phyloP scores from a whole-genome alignment of 495 filamentous ascomycete species.

The Trichoderma parareesei region DNA sequence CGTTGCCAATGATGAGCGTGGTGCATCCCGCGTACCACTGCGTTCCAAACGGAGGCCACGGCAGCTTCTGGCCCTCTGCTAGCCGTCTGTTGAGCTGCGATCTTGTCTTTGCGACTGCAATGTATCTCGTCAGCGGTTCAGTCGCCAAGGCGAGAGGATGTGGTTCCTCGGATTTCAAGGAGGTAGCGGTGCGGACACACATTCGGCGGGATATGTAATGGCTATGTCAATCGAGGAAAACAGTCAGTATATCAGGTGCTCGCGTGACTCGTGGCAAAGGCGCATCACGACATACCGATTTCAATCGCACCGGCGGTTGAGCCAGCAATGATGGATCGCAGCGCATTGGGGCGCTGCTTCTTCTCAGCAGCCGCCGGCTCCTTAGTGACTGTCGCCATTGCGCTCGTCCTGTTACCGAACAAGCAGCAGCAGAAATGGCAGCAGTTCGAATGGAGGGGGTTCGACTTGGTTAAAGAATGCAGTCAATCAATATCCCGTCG shows the following conservation, averaged over 20 bases:
- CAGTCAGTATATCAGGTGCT: neutral
- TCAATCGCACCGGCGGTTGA: constrained; percentile 89
- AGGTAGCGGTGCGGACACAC: constrained; percentile 35
- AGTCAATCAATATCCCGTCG: too few species aligned
- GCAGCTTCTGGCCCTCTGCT: constrained; percentile 74
- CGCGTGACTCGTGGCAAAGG: neutral
- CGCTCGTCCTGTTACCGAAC: neutral
- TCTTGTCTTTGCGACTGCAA: constrained; percentile 78
- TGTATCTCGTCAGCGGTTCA: constrained; percentile 19
- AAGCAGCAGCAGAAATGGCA: neutral
- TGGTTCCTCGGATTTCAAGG: neutral
- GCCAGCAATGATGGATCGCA: constrained; percentile 83
- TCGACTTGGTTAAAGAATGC: neutral
- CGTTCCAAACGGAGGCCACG: constrained; percentile 85
- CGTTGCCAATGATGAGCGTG: constrained; percentile 93
- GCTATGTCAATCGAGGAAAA: constrained; percentile 35
- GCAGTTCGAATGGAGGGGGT: neutral
- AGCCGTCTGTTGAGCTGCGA: constrained; percentile 87
- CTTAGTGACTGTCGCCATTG: constrained; percentile 18
- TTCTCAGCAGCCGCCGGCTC: constrained; percentile 21
- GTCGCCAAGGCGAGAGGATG: constrained; percentile 14
- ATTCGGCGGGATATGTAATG: constrained; percentile 97
- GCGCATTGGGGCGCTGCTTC: constrained; percentile 59
- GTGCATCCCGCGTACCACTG: constrained; percentile 99
- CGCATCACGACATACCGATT: constrained; percentile 52